These are phyloP conservation scores for Naganishia onofrii DNA, from an alignment of 768 basidiomycete genomes.

Conservation along the genomic window DNA sequence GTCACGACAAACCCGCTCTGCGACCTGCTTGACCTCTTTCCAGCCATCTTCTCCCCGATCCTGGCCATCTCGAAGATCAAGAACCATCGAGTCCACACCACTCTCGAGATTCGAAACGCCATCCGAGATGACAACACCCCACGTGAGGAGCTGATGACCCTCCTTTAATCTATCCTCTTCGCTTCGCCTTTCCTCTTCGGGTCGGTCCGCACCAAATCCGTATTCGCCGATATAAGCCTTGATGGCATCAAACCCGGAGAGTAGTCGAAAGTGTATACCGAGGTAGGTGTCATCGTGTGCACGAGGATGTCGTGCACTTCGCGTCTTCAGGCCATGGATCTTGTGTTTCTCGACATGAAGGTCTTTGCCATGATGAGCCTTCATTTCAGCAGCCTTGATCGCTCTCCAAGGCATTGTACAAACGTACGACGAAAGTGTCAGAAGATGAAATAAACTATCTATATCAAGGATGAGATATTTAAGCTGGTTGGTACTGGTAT, in stretches of 20 bases:
- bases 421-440: too few species aligned
- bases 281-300: conserved; percentile 28
- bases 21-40: conserved; percentile 28
- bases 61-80: conserved; percentile 16
- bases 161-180: conserved; percentile 15
- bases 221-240: conserved; percentile 7
- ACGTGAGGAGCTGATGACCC: conserved; percentile 27
- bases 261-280: conserved; percentile 31
- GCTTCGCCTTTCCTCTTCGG: conserved; percentile 9
- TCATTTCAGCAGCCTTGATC: neutral
- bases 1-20: conserved; percentile 11
- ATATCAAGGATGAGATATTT: too few species aligned
- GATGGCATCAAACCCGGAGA: conserved; percentile 27
- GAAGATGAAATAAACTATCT: too few species aligned
- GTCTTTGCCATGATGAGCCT: neutral
- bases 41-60: conserved; percentile 25
- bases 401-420: neutral
- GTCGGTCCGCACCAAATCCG: neutral
- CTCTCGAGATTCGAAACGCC: conserved; percentile 31
- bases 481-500: too few species aligned
- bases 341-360: neutral
- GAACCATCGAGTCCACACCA: conserved; percentile 22
- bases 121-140: conserved; percentile 29
- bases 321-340: conserved; percentile 18
- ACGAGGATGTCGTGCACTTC: conserved; percentile 22